Evolutionary conservation across 441 rosid genomes (phyloP).

Genomic region (Jatropha multifida): DNA sequence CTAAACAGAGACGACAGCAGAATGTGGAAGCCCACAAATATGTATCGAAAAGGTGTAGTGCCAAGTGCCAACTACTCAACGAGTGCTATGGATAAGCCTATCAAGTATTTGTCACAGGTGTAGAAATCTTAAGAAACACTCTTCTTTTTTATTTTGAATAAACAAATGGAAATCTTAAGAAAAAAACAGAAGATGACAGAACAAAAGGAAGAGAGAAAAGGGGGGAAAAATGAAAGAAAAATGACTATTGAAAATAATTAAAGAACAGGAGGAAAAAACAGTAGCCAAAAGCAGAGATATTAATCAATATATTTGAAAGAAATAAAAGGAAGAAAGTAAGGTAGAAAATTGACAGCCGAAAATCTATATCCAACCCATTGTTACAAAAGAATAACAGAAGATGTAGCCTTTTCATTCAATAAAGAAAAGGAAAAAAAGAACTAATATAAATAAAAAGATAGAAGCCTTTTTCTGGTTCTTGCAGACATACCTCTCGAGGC

Average conservation of each 20-base stretch:
- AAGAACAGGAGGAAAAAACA: slow-evolving; percentile 3
- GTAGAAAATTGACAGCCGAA: slow-evolving; percentile 24
- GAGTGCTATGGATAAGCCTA: slow-evolving; percentile 28
- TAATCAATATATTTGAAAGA: slow-evolving; percentile 24
- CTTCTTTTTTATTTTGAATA: not conserved
- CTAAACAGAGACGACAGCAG: slow-evolving; percentile 8
- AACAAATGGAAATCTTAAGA: slow-evolving; percentile 22
- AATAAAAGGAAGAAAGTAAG: slow-evolving; percentile 21
- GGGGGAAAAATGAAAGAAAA: slow-evolving; percentile 24
- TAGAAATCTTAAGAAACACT: slow-evolving; percentile 11
- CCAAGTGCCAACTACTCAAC: slow-evolving; percentile 13
- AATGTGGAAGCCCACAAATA: slow-evolving; percentile 14
- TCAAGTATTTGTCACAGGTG: slow-evolving; percentile 23
- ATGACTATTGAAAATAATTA: not conserved
- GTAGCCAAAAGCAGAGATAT: slow-evolving; percentile 24
- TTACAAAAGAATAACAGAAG: not conserved
- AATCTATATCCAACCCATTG: slow-evolving; percentile 19
- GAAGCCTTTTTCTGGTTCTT: slow-evolving; percentile 40
- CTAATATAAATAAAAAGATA: slow-evolving; percentile 34
- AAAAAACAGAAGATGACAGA: slow-evolving; percentile 21
- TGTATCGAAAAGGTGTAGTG: slow-evolving; percentile 17
- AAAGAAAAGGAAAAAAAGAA: slow-evolving; percentile 15
- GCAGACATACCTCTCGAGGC: slow-evolving; percentile 99
- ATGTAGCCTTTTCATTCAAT: not conserved
- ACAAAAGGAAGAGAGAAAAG: slow-evolving; percentile 18